Evolutionary conservation across 805 yeast species (phyloP), one percentile per base, ranked within the genome.

Genomic region (Suhomyces canberraensis): DNA sequence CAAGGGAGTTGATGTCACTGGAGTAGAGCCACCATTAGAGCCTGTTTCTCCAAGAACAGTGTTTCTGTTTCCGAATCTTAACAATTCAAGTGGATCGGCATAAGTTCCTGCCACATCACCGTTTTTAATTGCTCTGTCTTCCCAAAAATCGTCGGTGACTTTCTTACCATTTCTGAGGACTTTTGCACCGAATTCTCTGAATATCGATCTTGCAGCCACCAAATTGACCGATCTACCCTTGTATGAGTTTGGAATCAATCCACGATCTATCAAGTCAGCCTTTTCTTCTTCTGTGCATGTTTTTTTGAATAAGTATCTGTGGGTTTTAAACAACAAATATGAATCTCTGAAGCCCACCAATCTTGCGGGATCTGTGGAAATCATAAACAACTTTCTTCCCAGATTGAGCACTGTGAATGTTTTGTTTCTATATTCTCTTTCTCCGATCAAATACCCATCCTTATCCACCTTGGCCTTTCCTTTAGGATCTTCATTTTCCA

Each of bases 311-410:
- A 93, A 67, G 34, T 77, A 70, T 34, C 79, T 75, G 63, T 91
- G 96, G 33, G 89, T 84, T 55, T 90, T 95, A 64, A 91, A 89
- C 41, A 91, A 70, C 36, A 89, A 68, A 52, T 91, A 89, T 2
- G 96, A 86, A 56, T 91, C 97, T 48, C 96, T 75, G 64, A 89
- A 86, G 3, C 97, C 98, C 43, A 91, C 88, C 52, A 91, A 79
- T 48, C 98, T 76, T 1, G 98, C 97, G 2, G 96, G 96, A 55
- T 93, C 98, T 0, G 98, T 90, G 2, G 95, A 82, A 32, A 93
- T 76, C 95, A 91, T 90, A 60, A 78, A 93, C 40, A 81, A 69
- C 46, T 81, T 72, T 15, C 79, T 76, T 7, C 95, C 96, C 37
- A 78, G 69, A 4, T 78, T 81, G 28, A 66, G 54, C 7, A 84